Evolutionary conservation across 306 rosid genomes (phyloP), one percentile per base, ranked within the genome.

Genomic region (Lablab purpureus): DNA sequence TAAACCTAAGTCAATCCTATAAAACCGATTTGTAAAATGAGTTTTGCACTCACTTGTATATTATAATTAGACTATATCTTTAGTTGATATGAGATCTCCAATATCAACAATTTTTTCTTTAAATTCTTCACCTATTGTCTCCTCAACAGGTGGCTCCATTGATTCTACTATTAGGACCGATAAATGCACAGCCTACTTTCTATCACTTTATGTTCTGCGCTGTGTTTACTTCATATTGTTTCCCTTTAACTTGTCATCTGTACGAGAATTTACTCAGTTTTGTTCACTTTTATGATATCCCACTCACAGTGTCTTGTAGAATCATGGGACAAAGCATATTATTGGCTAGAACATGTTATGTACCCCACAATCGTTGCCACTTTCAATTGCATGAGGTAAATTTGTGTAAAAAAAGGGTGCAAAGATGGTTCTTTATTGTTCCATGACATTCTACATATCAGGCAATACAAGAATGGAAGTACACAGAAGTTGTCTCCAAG

Each of bases 381-480:
- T 25, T 46, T 46, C 58, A 45, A 69, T 69, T 49, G 28, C 11
- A 70, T 10, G 56, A 28, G 25, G 54, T 15, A 47, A 25, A 69
- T 69, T 25, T 15, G 74, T 69, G 36, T 7, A 27, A 54, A 7
- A 7, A 49, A 49, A 6, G 13, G 41, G 15, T 25, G 40, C 34
- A 68, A 25, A 40, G 58, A 6, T 34, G 40, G 5, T 25, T 25
- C 23, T 45, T 45, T 22, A 43, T 67, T 45, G 58, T 68, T 46
- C 41, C 58, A 46, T 46, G 74, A 68, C 23, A 18, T 18, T 30
- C 32, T 18, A 52, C 6, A 12, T 37, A 56, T 67, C 75, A 62
- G 11, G 51, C 59, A 36, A 55, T 58, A 69, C 78, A 65, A 70
- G 78, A 54, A 74, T 71, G 60, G 74, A 66, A 47, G 63, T 76